Evolutionary conservation across 1,284 basidiomycete species (phyloP).

Genomic region (Stereum hirsutum): DNA sequence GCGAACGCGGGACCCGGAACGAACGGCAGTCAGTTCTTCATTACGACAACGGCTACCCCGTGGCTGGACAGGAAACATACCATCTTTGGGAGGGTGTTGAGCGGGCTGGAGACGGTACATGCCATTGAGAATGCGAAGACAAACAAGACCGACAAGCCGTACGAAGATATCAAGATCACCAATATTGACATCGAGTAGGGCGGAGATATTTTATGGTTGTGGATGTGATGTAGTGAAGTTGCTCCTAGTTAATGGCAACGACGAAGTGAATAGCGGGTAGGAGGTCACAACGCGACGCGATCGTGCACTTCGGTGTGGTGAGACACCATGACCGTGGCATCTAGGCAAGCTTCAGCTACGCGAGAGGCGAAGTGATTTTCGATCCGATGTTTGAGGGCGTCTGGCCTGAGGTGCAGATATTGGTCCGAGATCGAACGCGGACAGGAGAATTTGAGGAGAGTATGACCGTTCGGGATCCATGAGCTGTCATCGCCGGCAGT

Average conservation of each 20-base stretch:
- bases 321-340: conserved; percentile 3
- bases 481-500: background rate
- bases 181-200: conserved; percentile 62
- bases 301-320: conserved; percentile 14
- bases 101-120: conserved; percentile 51
- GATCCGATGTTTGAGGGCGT: background rate
- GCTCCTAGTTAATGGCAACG: background rate
- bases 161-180: conserved; percentile 84
- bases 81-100: conserved; percentile 77
- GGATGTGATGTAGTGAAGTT: background rate
- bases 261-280: background rate
- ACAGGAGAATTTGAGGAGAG: conserved; percentile 33
- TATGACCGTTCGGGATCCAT: conserved; percentile 14
- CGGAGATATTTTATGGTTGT: background rate
- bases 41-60: conserved; percentile 92
- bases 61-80: conserved; percentile 98
- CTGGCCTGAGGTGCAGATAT: conserved; percentile 13
- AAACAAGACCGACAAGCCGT: conserved; percentile 81
- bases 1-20: conserved; percentile 95
- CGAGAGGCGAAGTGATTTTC: background rate
- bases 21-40: conserved; percentile 97
- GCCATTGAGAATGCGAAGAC: conserved; percentile 57
- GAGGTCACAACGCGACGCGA: conserved; percentile 17
- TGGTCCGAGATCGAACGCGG: conserved; percentile 19
- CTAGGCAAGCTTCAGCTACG: background rate